Evolutionary conservation across 2,329 filamentous ascomycete genomes (phyloP).

Genomic region (Alternaria infectoria): DNA sequence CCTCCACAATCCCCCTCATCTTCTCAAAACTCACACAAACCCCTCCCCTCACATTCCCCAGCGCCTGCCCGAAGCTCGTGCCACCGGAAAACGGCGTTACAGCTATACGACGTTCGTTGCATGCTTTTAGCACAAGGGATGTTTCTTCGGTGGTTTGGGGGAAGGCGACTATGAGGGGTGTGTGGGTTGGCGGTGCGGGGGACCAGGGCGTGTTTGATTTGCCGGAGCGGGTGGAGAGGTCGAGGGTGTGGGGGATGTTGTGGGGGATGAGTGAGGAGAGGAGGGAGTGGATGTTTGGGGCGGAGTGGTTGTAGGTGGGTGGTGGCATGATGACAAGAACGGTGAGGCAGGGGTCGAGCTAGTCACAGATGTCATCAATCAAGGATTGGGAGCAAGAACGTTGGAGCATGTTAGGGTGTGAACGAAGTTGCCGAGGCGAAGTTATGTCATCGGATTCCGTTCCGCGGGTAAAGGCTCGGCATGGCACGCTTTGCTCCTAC

Average conservation of each 20-base stretch:
- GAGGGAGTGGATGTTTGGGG: slow-evolving; percentile 12
- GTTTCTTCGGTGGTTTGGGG: slow-evolving; percentile 80
- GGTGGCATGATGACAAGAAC: not conserved
- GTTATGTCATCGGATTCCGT: no score
- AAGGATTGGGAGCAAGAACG: no score
- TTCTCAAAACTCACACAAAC: slow-evolving; percentile 82
- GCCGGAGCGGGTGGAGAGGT: slow-evolving; percentile 8
- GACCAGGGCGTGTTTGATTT: slow-evolving; percentile 37
- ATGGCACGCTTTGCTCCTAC: no score
- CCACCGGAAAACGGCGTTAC: slow-evolving; percentile 88
- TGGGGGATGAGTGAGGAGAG: not conserved
- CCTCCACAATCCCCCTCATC: slow-evolving; percentile 81
- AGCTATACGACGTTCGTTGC: slow-evolving; percentile 76
- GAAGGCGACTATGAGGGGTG: slow-evolving; percentile 68
- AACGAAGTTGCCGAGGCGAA: no score
- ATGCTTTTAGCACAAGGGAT: slow-evolving; percentile 79
- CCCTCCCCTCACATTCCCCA: slow-evolving; percentile 76
- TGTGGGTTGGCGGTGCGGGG: slow-evolving; percentile 34
- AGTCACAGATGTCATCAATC: no score
- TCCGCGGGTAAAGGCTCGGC: no score
- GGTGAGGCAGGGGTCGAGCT: no score
- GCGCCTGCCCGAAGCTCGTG: slow-evolving; percentile 87
- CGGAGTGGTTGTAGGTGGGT: slow-evolving; percentile 21
- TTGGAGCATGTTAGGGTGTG: no score
- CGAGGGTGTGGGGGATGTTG: slow-evolving; percentile 17